These are phyloP conservation scores for Golubevia sp. DNA, from an alignment of 1,284 basidiomycete species.

Conservation along the genomic window DNA sequence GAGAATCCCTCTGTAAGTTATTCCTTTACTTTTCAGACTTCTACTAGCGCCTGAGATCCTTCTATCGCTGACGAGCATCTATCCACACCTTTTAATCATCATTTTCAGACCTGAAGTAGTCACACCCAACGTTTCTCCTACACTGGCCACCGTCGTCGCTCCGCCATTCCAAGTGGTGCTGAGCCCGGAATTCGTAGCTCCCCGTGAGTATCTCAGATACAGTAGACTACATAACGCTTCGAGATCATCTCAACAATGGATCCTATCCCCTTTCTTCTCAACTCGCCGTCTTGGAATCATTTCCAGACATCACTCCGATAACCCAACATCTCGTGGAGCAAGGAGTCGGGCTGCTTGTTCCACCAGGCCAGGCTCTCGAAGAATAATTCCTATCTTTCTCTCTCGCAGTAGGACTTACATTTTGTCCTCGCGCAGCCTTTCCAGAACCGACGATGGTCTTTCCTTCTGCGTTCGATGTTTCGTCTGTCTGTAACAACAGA, in stretches of 20 bases:
- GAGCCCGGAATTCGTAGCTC: slow-evolving; percentile 16
- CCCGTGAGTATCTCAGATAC: slow-evolving; percentile 15
- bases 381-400: slow-evolving; percentile 8
- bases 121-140: slow-evolving; percentile 7
- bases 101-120: background rate
- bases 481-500: no score
- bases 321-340: slow-evolving; percentile 37
- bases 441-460: no score
- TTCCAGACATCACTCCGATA: slow-evolving; percentile 26
- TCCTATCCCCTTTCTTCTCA: background rate
- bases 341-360: slow-evolving; percentile 27
- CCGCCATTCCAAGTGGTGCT: slow-evolving; percentile 26
- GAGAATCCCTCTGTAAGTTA: slow-evolving; percentile 25
- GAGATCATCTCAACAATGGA: background rate
- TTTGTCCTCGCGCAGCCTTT: no score
- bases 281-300: no score
- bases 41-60: background rate
- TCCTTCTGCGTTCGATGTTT: background rate
- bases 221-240: no score
- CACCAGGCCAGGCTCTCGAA: slow-evolving; percentile 24
- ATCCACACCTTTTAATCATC: no score
- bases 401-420: background rate
- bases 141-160: slow-evolving; percentile 17
- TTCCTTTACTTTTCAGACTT: slow-evolving; percentile 3
- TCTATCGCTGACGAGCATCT: no score